Percentiles rank a stretch among this genome's conserved stretches.
Conservation (phyloP, 331 rosid genomes). For the Phaseolus coccineus region DNA sequence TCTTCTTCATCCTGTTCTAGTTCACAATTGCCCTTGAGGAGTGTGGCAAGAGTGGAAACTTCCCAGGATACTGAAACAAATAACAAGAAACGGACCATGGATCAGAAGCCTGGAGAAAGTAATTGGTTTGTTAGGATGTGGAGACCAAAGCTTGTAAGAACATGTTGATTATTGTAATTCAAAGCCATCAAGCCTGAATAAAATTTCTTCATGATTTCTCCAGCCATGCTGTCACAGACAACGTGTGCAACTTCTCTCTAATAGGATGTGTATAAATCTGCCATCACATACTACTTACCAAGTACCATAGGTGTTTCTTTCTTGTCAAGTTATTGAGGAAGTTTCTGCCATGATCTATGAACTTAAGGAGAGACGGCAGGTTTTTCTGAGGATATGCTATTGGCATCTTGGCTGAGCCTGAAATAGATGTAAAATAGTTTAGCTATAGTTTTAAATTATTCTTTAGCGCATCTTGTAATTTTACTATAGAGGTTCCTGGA, state of each 20-base stretch:
- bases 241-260: slow-evolving; percentile 3
- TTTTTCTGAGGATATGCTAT: slow-evolving; percentile 4
- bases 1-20: slow-evolving; percentile 46
- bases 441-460: slow-evolving; percentile 30
- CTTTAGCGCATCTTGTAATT: slow-evolving; percentile 7
- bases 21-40: slow-evolving; percentile 58
- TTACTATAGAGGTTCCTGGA: slow-evolving; percentile 1
- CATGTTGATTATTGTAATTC: slow-evolving; percentile 55
- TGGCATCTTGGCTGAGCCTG: slow-evolving; percentile 26
- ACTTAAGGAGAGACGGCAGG: neutral
- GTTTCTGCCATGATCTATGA: slow-evolving; percentile 22
- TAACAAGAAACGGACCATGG: slow-evolving; percentile 58
- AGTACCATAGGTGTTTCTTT: slow-evolving; percentile 5
- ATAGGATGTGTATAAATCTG: slow-evolving; percentile 7
- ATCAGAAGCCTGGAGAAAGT: slow-evolving; percentile 56
- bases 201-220: slow-evolving; percentile 32
- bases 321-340: slow-evolving; percentile 35
- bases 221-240: neutral
- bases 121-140: slow-evolving; percentile 68
- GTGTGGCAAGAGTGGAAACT: slow-evolving; percentile 43
- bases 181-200: slow-evolving; percentile 26
- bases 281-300: slow-evolving; percentile 9
- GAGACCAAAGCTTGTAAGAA: slow-evolving; percentile 63
- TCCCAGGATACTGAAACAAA: slow-evolving; percentile 46
- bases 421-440: slow-evolving; percentile 33